Percentiles rank a stretch among this genome's conserved stretches.
Conservation (phyloP, 106 monocot genomes). For the Cymbidium sinense region DNA sequence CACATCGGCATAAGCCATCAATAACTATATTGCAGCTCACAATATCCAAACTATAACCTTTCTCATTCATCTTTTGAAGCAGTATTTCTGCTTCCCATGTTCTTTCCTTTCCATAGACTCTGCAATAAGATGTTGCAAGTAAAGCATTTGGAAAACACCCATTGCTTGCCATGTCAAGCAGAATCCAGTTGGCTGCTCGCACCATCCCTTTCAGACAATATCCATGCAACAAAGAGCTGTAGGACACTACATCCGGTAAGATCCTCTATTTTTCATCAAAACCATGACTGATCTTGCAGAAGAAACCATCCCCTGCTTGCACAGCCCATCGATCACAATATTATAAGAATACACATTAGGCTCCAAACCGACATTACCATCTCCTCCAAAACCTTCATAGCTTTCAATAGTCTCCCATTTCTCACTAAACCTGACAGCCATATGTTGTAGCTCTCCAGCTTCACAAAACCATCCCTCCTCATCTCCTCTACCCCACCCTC, state of each 20-base stretch:
- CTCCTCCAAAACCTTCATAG: constrained; percentile 46
- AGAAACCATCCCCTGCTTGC: constrained; percentile 65
- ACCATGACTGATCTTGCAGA: constrained; percentile 48
- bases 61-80: constrained; percentile 79
- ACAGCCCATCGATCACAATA: constrained; percentile 74
- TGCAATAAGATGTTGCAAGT: constrained; percentile 85
- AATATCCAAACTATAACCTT: constrained; percentile 61
- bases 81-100: constrained; percentile 60
- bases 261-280: constrained; percentile 60
- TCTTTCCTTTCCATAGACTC: constrained; percentile 82
- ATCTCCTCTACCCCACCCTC: constrained; percentile 62
- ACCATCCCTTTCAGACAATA: constrained; percentile 68
- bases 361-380: constrained; percentile 43
- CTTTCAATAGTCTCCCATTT: constrained; percentile 50
- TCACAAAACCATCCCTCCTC: constrained; percentile 45
- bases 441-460: constrained; percentile 63
- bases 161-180: constrained; percentile 64
- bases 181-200: constrained; percentile 44
- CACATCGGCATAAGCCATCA: constrained; percentile 67
- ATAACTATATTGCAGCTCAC: constrained; percentile 84
- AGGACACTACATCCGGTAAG: constrained; percentile 62
- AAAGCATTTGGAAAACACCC: constrained; percentile 59
- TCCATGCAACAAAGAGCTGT: constrained; percentile 65
- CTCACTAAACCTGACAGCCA: constrained; percentile 77
- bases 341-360: constrained; percentile 70